These are phyloP conservation scores for Pholiota adiposa DNA, from an alignment of 1,284 basidiomycete species.

Conservation along the genomic window DNA sequence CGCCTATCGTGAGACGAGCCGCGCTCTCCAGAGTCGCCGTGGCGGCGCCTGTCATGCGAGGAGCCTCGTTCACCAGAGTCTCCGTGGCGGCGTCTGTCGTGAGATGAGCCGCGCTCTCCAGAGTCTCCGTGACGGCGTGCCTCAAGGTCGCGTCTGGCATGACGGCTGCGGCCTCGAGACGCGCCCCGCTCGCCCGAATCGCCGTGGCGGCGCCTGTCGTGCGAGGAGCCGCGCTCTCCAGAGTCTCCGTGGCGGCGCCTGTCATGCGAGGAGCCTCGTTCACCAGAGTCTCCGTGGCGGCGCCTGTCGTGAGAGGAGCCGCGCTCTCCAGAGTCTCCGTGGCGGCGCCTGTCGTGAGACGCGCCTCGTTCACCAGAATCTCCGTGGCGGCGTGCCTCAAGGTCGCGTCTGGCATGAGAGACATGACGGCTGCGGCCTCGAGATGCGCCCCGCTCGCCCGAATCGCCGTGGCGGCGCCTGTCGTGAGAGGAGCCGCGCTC, in stretches of 20 bases:
- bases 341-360: slow-evolving; percentile 12
- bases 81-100: slow-evolving; percentile 13
- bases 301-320: slow-evolving; percentile 4
- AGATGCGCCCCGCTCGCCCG: neutral
- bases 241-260: slow-evolving; percentile 10
- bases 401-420: neutral
- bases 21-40: slow-evolving; percentile 7
- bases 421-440: slow-evolving; percentile 9
- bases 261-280: neutral
- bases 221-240: neutral
- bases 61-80: neutral
- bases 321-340: slow-evolving; percentile 9
- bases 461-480: slow-evolving; percentile 8
- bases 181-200: slow-evolving; percentile 4
- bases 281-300: slow-evolving; percentile 14
- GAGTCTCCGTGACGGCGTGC: slow-evolving; percentile 17
- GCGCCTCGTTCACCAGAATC: slow-evolving; percentile 6
- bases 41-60: slow-evolving; percentile 5
- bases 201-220: slow-evolving; percentile 10
- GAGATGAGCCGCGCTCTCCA: neutral
- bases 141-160: slow-evolving; percentile 7
- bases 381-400: slow-evolving; percentile 14
- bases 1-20: slow-evolving; percentile 1
- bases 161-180: slow-evolving; percentile 6
- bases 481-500: neutral